Percentiles rank a stretch among this genome's conserved stretches.
Evolutionary conservation across 2,329 filamentous ascomycete genomes (phyloP).

Genomic region (Hortaea werneckii): DNA sequence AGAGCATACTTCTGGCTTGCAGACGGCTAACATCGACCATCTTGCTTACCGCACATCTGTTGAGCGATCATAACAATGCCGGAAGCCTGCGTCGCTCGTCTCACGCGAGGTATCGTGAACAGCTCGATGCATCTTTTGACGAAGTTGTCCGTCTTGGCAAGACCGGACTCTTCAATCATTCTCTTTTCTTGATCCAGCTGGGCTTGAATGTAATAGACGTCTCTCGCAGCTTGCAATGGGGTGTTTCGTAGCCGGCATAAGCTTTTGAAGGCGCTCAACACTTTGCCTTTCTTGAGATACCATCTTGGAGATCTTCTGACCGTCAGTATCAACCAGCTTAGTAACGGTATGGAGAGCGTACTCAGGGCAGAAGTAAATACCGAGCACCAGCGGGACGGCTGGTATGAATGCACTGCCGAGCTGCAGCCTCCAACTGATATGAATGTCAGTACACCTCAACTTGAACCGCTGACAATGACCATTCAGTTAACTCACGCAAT

Average conservation of each 20-base stretch:
- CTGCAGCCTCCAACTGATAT: constrained; percentile 33
- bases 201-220: constrained; percentile 29
- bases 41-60: constrained; percentile 14
- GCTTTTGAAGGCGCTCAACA: constrained; percentile 27
- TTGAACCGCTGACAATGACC: no score
- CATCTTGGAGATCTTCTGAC: constrained; percentile 13
- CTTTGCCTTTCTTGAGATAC: constrained; percentile 30
- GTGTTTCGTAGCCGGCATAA: constrained; percentile 25
- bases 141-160: constrained; percentile 18
- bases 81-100: constrained; percentile 22
- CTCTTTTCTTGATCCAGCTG: constrained; percentile 23
- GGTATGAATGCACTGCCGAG: constrained; percentile 32
- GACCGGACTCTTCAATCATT: constrained; percentile 22
- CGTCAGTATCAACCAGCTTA: no score
- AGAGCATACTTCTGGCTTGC: background rate
- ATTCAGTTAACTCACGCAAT: constrained; percentile 8
- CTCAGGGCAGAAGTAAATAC: constrained; percentile 35
- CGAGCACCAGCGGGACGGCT: constrained; percentile 21
- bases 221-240: constrained; percentile 30
- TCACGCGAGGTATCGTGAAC: constrained; percentile 22
- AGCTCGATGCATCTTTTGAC: constrained; percentile 31
- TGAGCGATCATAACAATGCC: constrained; percentile 28
- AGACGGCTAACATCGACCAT: background rate
- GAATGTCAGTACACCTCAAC: background rate
- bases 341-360: constrained; percentile 8